Percentiles rank a stretch among this genome's conserved stretches.
Evolutionary conservation across 192 early-diverging fungal species (phyloP).

Genomic region (Linnemannia schmuckeri): DNA sequence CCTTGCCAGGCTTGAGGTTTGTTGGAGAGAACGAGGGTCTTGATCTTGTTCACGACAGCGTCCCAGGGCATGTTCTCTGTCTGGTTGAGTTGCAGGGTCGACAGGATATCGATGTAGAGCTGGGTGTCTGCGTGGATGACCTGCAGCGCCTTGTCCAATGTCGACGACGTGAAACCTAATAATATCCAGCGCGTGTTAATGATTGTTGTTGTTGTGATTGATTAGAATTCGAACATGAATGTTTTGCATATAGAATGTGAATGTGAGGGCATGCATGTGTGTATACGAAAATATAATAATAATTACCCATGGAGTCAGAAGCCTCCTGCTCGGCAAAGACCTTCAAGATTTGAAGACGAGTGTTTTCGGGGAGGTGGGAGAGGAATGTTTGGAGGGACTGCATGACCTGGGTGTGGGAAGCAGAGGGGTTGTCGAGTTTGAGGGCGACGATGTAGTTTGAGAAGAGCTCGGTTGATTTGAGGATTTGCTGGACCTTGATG

Average conservation of each 20-base stretch:
- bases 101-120: constrained; percentile 58
- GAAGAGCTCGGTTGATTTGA: constrained; percentile 41
- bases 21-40: constrained; percentile 27
- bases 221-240: too few relatives aligned
- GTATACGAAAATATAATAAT: neutral
- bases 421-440: constrained; percentile 58
- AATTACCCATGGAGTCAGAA: constrained; percentile 56
- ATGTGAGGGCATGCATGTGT: neutral
- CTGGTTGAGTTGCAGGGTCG: constrained; percentile 58
- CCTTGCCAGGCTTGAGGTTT: constrained; percentile 51
- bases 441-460: constrained; percentile 54
- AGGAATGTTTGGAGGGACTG: constrained; percentile 57
- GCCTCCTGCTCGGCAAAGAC: constrained; percentile 62
- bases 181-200: neutral
- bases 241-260: too few relatives aligned
- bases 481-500: constrained; percentile 50
- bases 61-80: constrained; percentile 60
- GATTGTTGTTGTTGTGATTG: neutral
- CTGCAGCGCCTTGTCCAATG: constrained; percentile 41
- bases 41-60: constrained; percentile 45
- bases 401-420: constrained; percentile 60
- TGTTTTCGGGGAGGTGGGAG: constrained; percentile 37
- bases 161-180: constrained; percentile 41
- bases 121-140: constrained; percentile 54
- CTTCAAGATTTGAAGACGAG: constrained; percentile 41